These are phyloP conservation scores for Herpetospermum pedunculosum DNA, from an alignment of 306 rosid genomes.

Conservation along the genomic window DNA sequence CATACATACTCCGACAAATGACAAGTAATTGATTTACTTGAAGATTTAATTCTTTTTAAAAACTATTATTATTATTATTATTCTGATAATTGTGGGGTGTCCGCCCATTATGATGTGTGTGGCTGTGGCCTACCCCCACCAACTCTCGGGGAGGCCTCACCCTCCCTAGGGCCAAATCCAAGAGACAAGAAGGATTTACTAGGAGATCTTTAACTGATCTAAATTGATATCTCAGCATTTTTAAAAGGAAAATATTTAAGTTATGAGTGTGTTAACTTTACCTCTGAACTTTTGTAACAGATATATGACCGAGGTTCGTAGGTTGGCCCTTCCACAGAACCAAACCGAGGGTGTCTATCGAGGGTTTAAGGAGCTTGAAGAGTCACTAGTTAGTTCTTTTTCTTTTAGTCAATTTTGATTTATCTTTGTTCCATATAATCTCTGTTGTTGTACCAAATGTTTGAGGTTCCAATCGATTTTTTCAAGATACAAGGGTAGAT, in stretches of 20 bases:
- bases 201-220: background rate
- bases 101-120: background rate
- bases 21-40: background rate
- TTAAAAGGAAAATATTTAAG: background rate
- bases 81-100: background rate
- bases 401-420: conserved; percentile 63
- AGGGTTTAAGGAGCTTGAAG: conserved; percentile 88
- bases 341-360: conserved; percentile 65
- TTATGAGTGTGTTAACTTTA: background rate
- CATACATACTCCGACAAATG: background rate
- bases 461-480: background rate
- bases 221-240: background rate
- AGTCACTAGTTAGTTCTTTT: conserved; percentile 61
- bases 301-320: conserved; percentile 84
- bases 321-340: conserved; percentile 81
- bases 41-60: background rate
- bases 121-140: background rate
- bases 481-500: background rate
- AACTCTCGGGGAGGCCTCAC: background rate
- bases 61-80: background rate
- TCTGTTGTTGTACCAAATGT: conserved; percentile 7
- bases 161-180: background rate
- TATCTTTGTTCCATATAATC: conserved; percentile 7
- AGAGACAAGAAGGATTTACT: background rate
- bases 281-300: conserved; percentile 24